Base-by-base conservation (phyloP, 352 stramenopile species). In the Phytophthora agathidicida region DNA sequence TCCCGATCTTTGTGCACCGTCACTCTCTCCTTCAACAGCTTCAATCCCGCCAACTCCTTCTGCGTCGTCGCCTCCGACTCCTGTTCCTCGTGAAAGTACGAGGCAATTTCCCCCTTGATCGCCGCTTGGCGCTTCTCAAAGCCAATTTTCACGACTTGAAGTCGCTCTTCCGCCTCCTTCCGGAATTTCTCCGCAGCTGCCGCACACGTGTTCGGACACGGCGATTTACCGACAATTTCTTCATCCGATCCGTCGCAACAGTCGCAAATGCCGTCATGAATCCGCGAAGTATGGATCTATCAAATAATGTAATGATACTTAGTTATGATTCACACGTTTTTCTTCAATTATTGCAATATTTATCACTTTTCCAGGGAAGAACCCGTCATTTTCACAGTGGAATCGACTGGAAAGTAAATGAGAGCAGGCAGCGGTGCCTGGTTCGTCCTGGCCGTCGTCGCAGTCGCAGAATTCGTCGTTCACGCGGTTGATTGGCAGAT, bases 191-290 rank as follows among this genome's bases (percentile, higher is more conserved):
- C 50, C 0, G 83, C 83, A 26, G 77, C 69, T 0, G 16, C 33
- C 0, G 23, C 43, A 47, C 86, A 96, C 28, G 75, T 85, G 38
- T 93, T 77, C 2, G 24, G 11, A 42, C 84, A 94, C 7, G 27
- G 2, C 0, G 49, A 43, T 7, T 39, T 42, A 0, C 44, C 45
- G 4, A 22, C 14, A 8, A 56, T n/a, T 38, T 68, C 70, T 58
- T 99, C 97, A 55, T 99, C 96, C 11, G 82, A 84, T 9, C 96
- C 97, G 64, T 99, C 96, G 52, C 97, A 99, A 71, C 97, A 99
- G 79, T 99, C 96, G 62, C 97, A 99, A 48, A 99, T 83, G 8
- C 91, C 93, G 67, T 99, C 97, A 35, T 96, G 71, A 20, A 99
- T 62, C 13, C 86, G 70, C 1, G 89, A 98, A 5, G 84, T 84